Evolutionary conservation across 163 green algal species (phyloP), one percentile per base, ranked within the genome.

Genomic region (Scenedesmus sp.): DNA sequence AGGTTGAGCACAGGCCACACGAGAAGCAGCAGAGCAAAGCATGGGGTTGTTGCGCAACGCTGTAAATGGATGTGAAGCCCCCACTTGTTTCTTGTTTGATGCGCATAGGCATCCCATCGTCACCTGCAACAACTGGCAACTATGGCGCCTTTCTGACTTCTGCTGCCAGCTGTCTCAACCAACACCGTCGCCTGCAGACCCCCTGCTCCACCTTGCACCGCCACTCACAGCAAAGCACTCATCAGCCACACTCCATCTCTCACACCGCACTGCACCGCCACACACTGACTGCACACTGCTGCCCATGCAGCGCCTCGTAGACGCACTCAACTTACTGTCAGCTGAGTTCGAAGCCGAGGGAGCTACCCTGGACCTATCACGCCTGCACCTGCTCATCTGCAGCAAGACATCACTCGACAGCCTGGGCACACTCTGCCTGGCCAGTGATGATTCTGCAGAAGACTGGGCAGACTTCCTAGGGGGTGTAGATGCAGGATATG

Each of bases 351-450:
- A 79, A 8, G 23, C 70, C 13, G 82, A 84, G 1, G 67, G 82
- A 18, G 46, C 0, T 0, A 6, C 70, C 2, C 20, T 91, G 1
- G 79, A 93, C 85, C 77, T 93, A 0, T 81, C 64, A 26, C 83
- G 90, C 34, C 84, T 93, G 18, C 83, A 87, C 55, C 67, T 93
- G 34, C 52, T 91, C 52, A 84, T 88, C 12, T 74, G 86, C n/a
- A 15, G 62, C 88, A 93, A 62, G 84, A 91, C 91, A 34, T 84
- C 70, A 7, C 86, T 95, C 46, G 91, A 94, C 92, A 83, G 81
- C 7, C 81, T 89, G 7, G 93, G 93, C 18, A 92, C 91, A 0
- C 88, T 95, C 60, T 94, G 92, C 60, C 88, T 95, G 34, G 83
- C 92, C 70, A 66, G 86, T 6, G 90, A 64, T 62, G 88, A 92